Evolutionary conservation across 108 stramenopile species (phyloP), one percentile per base, ranked within the genome.

Genomic region (Conticribra weissflogii): DNA sequence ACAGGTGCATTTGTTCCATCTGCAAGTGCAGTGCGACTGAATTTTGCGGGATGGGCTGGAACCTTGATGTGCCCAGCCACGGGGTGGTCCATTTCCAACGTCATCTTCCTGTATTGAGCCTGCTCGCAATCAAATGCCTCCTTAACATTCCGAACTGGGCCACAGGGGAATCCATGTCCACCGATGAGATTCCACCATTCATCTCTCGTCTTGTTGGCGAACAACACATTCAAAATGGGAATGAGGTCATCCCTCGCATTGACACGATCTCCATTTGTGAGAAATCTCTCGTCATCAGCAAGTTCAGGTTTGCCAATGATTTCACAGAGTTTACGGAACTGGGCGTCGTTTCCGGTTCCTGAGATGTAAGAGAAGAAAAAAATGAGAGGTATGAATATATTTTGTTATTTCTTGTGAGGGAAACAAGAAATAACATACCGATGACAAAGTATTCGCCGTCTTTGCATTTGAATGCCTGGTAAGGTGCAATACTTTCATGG

Each of bases 401-500:
- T n/a, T n/a, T n/a, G n/a, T n/a, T n/a, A n/a, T n/a, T n/a, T n/a
- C n/a, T n/a, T n/a, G n/a, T n/a, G n/a, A n/a, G n/a, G n/a, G n/a
- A n/a, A n/a, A n/a, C n/a, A n/a, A n/a, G n/a, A n/a, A n/a, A n/a
- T n/a, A n/a, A n/a, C n/a, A n/a, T n/a, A n/a, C n/a, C 83, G 52
- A 81, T 71, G 52, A 85, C 71, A 27, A 85, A 45, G 53, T 78
- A 74, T 54, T 59, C 67, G 30, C 45, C 71, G 41, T 58, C 44
- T 50, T 66, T 63, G 50, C 76, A 79, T 44, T 51, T 59, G 62
- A 83, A 84, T 2, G 72, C 74, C 65, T 84, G 83, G 32, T 84
- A 84, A 16, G 83, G 83, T 1, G 79, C 83, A 63, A 84, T 80
- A 41, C 56, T 71, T 72, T 76, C 79, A 57, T 84, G 83, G 1